Base-by-base conservation (phyloP, 345 rosid genomes). In the Linum lewisii region DNA sequence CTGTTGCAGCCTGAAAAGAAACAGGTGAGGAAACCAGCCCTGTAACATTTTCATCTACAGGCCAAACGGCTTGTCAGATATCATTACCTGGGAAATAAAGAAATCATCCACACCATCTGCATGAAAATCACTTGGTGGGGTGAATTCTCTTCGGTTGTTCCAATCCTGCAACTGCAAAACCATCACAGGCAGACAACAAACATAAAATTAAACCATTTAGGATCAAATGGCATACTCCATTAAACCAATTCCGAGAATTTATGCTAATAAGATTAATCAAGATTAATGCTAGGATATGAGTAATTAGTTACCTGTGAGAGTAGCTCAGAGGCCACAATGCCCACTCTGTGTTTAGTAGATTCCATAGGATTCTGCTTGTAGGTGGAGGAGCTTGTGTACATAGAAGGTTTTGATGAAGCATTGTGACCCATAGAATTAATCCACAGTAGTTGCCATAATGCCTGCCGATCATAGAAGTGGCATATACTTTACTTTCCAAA, bases 361-460 rank as follows among this genome's bases (percentile, higher is more conserved):
- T 83, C 88, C 67, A 79, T 69, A 37, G 85, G 85, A 57, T 72
- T 78, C 78, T 67, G 75, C 78, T 69, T 85, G 65, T 56, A 61
- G 68, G 73, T 32, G 59, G 76, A 56, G 63, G 59, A 60, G 42
- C 68, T 72, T 23, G 72, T 63, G 66, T 16, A 16, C 47, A 16
- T 11, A 11, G 75, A 62, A 61, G 77, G 72, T 80, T 78, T 84
- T 55, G 76, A 80, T 15, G 57, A 58, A 71, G 70, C 83, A 63
- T 77, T 60, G 60, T 83, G 80, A 14, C 75, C 60, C 56, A 62
- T 66, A 57, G 99, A 90, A 75, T 75, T 83, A 74, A 81, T 74
- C 99, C 97, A 94, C 26, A 87, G 74, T 67, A 87, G 87, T 69
- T 90, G 92, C 99, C 99, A 94, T 63, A 94, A 80, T 34, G 96